These are phyloP conservation scores for Cenococcum geophilum DNA, from an alignment of 495 filamentous ascomycete species.

Conservation along the genomic window DNA sequence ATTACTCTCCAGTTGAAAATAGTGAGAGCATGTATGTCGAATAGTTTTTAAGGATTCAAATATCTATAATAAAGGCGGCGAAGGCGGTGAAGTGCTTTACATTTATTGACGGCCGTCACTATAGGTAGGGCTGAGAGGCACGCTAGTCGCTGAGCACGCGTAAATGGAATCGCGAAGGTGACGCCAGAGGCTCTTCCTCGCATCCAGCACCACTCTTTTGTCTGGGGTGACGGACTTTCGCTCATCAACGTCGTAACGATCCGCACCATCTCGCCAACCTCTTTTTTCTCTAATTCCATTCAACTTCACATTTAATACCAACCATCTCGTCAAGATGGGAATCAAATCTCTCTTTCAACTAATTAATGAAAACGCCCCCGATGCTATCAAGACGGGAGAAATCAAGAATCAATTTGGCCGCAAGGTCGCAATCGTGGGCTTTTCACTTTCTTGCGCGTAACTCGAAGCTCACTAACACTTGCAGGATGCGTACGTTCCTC, in stretches of 20 bases:
- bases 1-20: too few species aligned
- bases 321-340: conserved; percentile 60
- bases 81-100: too few species aligned
- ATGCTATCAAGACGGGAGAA: conserved; percentile 90
- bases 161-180: conserved; percentile 21
- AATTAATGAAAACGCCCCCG: conserved; percentile 85
- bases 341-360: conserved; percentile 84
- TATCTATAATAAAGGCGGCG: too few species aligned
- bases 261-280: neutral
- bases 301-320: neutral
- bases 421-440: conserved; percentile 88
- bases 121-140: neutral
- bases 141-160: conserved; percentile 22
- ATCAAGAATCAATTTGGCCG: conserved; percentile 98
- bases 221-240: neutral
- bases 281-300: neutral
- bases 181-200: conserved; percentile 13
- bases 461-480: conserved; percentile 1
- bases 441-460: neutral
- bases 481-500: conserved; percentile 72
- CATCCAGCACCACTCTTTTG: conserved; percentile 5
- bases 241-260: neutral
- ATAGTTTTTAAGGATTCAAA: too few species aligned
- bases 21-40: too few species aligned
- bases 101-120: too few species aligned